Conservation (phyloP, 106 monocot species). For the Cymbidium sinense region DNA sequence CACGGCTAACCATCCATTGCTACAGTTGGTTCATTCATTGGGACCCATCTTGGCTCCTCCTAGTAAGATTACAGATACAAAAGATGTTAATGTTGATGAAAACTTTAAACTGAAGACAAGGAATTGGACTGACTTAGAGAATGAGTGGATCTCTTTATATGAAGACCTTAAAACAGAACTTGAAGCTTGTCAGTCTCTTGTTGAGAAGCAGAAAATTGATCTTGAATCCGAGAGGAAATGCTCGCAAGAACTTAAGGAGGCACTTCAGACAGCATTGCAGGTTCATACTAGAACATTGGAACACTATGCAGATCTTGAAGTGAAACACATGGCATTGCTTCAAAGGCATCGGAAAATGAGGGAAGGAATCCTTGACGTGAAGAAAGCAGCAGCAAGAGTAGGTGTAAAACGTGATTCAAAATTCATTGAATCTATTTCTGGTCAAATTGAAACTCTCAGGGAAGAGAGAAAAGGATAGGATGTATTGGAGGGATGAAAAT, state of each 20-base stretch:
- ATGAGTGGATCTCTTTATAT: conserved; percentile 59
- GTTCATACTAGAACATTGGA: conserved; percentile 74
- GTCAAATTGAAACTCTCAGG: conserved; percentile 58
- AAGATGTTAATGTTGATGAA: background rate
- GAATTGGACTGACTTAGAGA: conserved; percentile 59
- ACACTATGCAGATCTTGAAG: conserved; percentile 86
- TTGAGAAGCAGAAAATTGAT: conserved; percentile 47
- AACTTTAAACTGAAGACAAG: conserved; percentile 35
- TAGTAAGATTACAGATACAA: no score
- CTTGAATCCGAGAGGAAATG: conserved; percentile 81
- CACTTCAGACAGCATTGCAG: conserved; percentile 68
- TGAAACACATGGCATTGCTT: conserved; percentile 69
- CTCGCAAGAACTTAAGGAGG: conserved; percentile 69
- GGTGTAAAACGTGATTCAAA: conserved; percentile 57
- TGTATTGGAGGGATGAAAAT: conserved; percentile 77
- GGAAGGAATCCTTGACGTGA: conserved; percentile 71
- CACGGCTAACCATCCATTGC: conserved; percentile 17
- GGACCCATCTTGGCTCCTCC: background rate
- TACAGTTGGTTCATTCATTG: conserved; percentile 26
- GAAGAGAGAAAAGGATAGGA: conserved; percentile 67
- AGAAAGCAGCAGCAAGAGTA: conserved; percentile 58
- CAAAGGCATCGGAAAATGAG: conserved; percentile 52
- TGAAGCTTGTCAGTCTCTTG: conserved; percentile 39
- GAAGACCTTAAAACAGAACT: conserved; percentile 73
- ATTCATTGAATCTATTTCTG: conserved; percentile 61